Base-by-base conservation (phyloP, 768 basidiomycete species). In the Tulasnella sp. region DNA sequence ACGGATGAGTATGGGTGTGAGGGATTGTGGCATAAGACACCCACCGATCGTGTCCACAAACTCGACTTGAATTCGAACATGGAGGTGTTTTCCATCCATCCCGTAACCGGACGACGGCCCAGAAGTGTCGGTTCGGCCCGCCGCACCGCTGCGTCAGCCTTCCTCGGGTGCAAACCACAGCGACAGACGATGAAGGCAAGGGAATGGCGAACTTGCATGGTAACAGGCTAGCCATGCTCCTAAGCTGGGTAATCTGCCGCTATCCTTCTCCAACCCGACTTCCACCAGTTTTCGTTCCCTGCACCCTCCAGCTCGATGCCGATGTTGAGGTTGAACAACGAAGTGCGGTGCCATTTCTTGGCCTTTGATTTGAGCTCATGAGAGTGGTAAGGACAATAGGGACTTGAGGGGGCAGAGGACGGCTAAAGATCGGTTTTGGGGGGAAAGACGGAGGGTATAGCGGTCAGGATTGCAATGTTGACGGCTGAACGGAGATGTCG, bases 11-110 rank as follows among this genome's bases (percentile, higher is more conserved):
- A 44, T 13, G 15, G 4, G 11, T 4, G 2, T 44, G 23, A n/a
- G 23, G 23, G 1, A 7, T n/a, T 0, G 51, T 23, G 23, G n/a
- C 51, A 20, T 48, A 3, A 51, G 23, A 11, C 6, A 2, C 51
- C 23, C 10, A 92, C 96, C 97, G 82, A 98, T 99, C 82, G 92
- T 94, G 40, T 97, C 96, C 40, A 96, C 92, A 82, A 99, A 96
- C 85, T 99, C 97, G 61, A 99, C 93, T 85, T 98, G 96, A 84
- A 99, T 96, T 3, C 97, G 97, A 44, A 99, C 96, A 82, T 99
- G 98, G 26, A 91, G 88, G 79, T 96, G 87, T 84, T 92, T 95
- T 90, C 98, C 98, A n/a, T 29, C 98, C 97, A 83, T 99, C 98
- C 71, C 95, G 90, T 11, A 97, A 91, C 35, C 95, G 91, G 80